Base-by-base conservation (phyloP, 1,139 yeast species). In the Cylindricascospora bacillispora region DNA sequence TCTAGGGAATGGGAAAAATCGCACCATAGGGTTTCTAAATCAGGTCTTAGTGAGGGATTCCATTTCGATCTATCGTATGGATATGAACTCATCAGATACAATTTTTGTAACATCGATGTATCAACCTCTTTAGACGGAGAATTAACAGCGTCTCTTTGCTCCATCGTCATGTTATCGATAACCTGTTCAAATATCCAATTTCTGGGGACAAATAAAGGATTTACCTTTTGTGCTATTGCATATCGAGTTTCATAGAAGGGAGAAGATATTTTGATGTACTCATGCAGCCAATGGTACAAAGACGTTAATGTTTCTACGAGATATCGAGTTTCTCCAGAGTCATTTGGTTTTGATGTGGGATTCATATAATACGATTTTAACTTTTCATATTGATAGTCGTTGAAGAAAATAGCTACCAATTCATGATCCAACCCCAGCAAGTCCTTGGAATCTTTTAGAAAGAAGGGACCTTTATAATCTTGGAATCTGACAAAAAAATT, bases 131-230 rank as follows among this genome's bases (percentile, higher is more conserved):
- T 34, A 1, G 33, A 29, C 1, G 45, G 43, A 24, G 45, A 39
- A 15, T 39, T 31, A 13, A 57, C 44, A 24, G 49, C 51, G n/a
- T 52, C 48, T 15, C 52, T 49, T 25, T 35, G 52, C 10, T 43
- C 38, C 10, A 49, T 52, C 15, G 44, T 43, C 3, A 56, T 41
- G 14, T 58, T 56, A 19, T 66, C 62, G 31, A 82, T 77, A 1
- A 83, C 95, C 38, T 85, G 89, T 34, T 83, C 86, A 32, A 89
- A 60, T 30, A 86, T 73, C 89, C 94, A 83, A 41, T 76, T 80
- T 37, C 89, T 66, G 11, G 95, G 93, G 11, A 81, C 65, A 47
- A 89, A 86, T 23, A 70, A 49, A 3, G 98, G 98, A 47, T 89
- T 89, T 32, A 59, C 63, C 24, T 80, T 61, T 17, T 57, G 47